Base-by-base conservation (phyloP, 83 land plant species). In the Picea abies region DNA sequence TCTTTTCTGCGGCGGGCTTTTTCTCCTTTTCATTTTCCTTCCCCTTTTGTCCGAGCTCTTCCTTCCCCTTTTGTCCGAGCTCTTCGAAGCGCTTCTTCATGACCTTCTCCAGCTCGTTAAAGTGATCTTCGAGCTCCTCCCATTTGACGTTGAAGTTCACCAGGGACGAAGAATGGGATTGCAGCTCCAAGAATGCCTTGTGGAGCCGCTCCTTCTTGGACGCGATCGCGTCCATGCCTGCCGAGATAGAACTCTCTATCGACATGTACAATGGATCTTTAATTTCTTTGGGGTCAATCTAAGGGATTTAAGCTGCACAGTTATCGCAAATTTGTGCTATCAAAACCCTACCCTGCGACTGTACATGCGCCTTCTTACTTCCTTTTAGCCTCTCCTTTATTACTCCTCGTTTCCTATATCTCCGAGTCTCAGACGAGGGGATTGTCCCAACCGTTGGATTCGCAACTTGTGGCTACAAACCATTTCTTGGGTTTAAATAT, bases 81-180 rank as follows among this genome's bases (percentile, higher is more conserved):
- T 63, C 82, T 15, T 64, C 25, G 60, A 73, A 80, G 5, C 88
- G 85, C 60, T 35, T 25, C 39, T 75, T 23, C 76, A 86, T 79
- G 62, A 82, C 35, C 12, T 20, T 29, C 56, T 88, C 84, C 39
- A 90, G 63, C 58, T 81, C 37, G 80, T 81, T 60, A 81, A 86
- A 84, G 83, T 90, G 82, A 47, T 79, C 80, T n/a, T 88, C 88
- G 26, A 90, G 62, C 37, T 88, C 90, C 22, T 80, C 56, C 56
- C 56, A 49, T 47, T 47, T 0, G 75, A 85, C 69, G 11, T 62
- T 25, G 81, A 86, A 79, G 69, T 83, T 77, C 60, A 86, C 62
- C 44, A 87, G 80, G 44, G 80, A n/a, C 0, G 86, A 84, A 35
- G 90, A 86, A 78, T 73, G 84, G 2, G 90, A 75, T 25, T 81